Conservation (phyloP, 306 rosid genomes). For the Canavalia gladiata region DNA sequence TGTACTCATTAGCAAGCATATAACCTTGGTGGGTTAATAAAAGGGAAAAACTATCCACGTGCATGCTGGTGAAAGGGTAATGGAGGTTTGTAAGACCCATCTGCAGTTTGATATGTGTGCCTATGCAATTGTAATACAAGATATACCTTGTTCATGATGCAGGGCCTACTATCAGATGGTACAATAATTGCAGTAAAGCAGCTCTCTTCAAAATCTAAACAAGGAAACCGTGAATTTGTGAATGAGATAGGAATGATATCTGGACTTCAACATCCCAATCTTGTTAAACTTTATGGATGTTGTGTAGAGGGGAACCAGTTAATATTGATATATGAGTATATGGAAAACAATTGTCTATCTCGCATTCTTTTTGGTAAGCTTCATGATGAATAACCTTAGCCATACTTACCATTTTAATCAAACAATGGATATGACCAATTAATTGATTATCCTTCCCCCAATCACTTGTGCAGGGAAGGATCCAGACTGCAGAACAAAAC, state of each 20-base stretch:
- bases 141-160: constrained; percentile 47
- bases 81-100: not conserved
- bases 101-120: not conserved
- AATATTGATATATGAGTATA: constrained; percentile 81
- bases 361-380: constrained; percentile 87
- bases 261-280: constrained; percentile 93
- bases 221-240: constrained; percentile 96
- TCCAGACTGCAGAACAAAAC: constrained; percentile 57
- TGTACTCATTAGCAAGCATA: constrained; percentile 1
- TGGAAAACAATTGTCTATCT: constrained; percentile 95
- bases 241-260: constrained; percentile 96
- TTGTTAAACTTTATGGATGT: constrained; percentile 93
- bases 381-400: constrained; percentile 26
- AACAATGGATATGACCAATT: constrained; percentile 10
- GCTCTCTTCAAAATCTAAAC: constrained; percentile 91
- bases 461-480: constrained; percentile 65
- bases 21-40: constrained; percentile 5
- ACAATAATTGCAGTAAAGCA: constrained; percentile 92
- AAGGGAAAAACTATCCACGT: constrained; percentile 9
- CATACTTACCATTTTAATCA: constrained; percentile 25
- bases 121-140: constrained; percentile 28
- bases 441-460: constrained; percentile 28
- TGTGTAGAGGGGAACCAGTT: constrained; percentile 93
- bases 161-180: constrained; percentile 91
- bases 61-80: not conserved